phyloP scores from a whole-genome alignment of 2,329 filamentous ascomycete genomes.

The Colletotrichum tanaceti region DNA sequence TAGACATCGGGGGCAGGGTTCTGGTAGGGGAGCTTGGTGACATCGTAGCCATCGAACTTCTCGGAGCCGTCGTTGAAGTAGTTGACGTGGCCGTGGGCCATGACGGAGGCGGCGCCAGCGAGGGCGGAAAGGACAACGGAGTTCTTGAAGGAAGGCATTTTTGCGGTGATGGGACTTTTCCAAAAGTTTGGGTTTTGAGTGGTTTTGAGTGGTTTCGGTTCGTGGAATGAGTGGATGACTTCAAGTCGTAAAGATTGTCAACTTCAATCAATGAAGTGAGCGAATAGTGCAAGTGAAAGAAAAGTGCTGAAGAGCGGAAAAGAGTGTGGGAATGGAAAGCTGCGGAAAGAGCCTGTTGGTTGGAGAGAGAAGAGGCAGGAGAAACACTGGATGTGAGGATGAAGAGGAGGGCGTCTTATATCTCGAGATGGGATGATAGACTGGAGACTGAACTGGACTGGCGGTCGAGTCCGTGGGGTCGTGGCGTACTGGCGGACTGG shows the following conservation, averaged over 20 bases:
- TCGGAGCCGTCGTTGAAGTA: constrained; percentile 46
- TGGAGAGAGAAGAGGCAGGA: constrained; percentile 1
- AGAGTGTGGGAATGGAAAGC: constrained; percentile 40
- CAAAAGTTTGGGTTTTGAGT: constrained; percentile 22
- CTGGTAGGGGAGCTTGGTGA: constrained; percentile 44
- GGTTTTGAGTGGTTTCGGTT: constrained; percentile 9
- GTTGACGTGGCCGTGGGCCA: constrained; percentile 49
- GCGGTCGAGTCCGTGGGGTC: constrained; percentile 4
- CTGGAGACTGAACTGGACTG: background rate
- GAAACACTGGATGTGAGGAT: no score
- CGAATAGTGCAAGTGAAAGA: constrained; percentile 36
- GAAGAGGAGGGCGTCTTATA: constrained; percentile 37
- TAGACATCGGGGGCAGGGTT: constrained; percentile 47
- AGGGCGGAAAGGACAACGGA: constrained; percentile 42
- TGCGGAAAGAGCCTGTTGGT: constrained; percentile 35
- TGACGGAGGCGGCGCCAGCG: constrained; percentile 44
- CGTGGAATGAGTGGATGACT: constrained; percentile 30
- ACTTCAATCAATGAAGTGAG: constrained; percentile 41
- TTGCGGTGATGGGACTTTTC: constrained; percentile 27
- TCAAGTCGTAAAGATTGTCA: constrained; percentile 36
- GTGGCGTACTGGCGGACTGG: constrained; percentile 27
- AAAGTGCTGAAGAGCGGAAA: constrained; percentile 38
- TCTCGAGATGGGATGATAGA: constrained; percentile 32
- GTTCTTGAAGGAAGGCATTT: constrained; percentile 44
- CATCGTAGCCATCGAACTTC: constrained; percentile 47